Evolutionary conservation across 2,329 filamentous ascomycete genomes (phyloP).

Genomic region (Penicillium sp.): DNA sequence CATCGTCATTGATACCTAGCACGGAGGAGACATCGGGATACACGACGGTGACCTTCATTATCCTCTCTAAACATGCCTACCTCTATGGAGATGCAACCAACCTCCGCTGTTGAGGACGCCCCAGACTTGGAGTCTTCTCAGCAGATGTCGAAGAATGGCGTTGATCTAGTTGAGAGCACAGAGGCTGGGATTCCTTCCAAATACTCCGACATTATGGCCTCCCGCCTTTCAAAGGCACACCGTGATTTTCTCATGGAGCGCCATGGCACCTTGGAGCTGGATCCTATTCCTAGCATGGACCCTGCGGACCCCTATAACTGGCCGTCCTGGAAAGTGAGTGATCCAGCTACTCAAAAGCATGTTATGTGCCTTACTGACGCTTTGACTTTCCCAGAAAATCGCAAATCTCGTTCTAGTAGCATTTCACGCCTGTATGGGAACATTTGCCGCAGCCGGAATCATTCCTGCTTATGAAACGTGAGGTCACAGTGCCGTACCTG

Average conservation of each 20-base stretch:
- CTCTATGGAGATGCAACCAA: slow-evolving; percentile 34
- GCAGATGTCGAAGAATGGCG: slow-evolving; percentile 28
- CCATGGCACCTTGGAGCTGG: slow-evolving; percentile 62
- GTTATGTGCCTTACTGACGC: not conserved
- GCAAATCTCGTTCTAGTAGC: slow-evolving; percentile 59
- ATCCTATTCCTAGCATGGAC: slow-evolving; percentile 57
- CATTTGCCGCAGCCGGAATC: slow-evolving; percentile 55
- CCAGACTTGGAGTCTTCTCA: slow-evolving; percentile 16
- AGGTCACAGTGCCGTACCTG: slow-evolving; percentile 48
- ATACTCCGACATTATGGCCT: slow-evolving; percentile 33
- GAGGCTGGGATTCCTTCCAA: slow-evolving; percentile 30
- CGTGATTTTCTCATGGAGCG: slow-evolving; percentile 53
- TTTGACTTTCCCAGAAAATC: slow-evolving; percentile 42
- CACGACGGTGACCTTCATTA: not conserved
- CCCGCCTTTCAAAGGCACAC: slow-evolving; percentile 35
- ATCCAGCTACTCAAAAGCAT: slow-evolving; percentile 47
- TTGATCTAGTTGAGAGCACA: slow-evolving; percentile 37
- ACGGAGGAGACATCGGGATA: not conserved
- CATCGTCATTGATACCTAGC: no score
- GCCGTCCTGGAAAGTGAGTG: slow-evolving; percentile 55
- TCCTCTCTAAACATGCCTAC: slow-evolving; percentile 27
- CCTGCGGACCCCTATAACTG: slow-evolving; percentile 63
- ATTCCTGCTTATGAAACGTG: slow-evolving; percentile 54
- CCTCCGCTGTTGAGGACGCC: slow-evolving; percentile 21
- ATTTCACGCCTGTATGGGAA: slow-evolving; percentile 63